These are phyloP conservation scores for Pisolithus microcarpus DNA, from an alignment of 768 basidiomycete genomes.

Conservation along the genomic window DNA sequence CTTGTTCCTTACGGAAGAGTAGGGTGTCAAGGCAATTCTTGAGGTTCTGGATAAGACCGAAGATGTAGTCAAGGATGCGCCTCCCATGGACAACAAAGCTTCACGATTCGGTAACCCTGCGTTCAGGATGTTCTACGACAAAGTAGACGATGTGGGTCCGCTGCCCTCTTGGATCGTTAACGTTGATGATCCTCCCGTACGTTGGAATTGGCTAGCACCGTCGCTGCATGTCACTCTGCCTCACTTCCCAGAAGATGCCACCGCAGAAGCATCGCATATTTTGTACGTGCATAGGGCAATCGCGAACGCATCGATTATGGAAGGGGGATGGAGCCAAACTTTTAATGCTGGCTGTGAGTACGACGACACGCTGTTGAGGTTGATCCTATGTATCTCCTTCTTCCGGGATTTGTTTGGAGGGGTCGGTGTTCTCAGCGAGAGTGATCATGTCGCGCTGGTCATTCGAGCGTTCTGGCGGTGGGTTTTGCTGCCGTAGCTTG, in stretches of 20 bases:
- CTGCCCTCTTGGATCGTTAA: not conserved
- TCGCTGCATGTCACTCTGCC: constrained; percentile 54
- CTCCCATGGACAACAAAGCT: constrained; percentile 80
- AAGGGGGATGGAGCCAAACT: constrained; percentile 99
- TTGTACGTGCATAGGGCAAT: constrained; percentile 88
- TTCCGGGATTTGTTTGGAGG: no score
- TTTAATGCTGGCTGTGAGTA: constrained; percentile 30
- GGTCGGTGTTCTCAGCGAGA: constrained; percentile 53
- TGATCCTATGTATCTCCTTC: no score
- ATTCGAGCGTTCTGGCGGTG: constrained; percentile 86
- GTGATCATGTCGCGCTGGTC: constrained; percentile 72
- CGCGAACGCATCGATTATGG: constrained; percentile 92
- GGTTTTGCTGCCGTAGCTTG: constrained; percentile 4
- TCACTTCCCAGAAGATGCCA: constrained; percentile 48
- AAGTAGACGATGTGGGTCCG: constrained; percentile 54
- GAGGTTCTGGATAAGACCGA: constrained; percentile 61
- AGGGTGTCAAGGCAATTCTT: constrained; percentile 64
- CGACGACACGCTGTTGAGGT: no score
- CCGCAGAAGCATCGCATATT: constrained; percentile 74
- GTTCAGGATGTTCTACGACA: constrained; percentile 87
- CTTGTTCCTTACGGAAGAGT: constrained; percentile 9
- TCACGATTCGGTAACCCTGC: constrained; percentile 98
- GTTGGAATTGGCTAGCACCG: constrained; percentile 38
- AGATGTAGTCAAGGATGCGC: constrained; percentile 57
- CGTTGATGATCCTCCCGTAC: constrained; percentile 1